Evolutionary conservation across 495 filamentous ascomycete species (phyloP).

Genomic region (Astrocystis sublimbata): DNA sequence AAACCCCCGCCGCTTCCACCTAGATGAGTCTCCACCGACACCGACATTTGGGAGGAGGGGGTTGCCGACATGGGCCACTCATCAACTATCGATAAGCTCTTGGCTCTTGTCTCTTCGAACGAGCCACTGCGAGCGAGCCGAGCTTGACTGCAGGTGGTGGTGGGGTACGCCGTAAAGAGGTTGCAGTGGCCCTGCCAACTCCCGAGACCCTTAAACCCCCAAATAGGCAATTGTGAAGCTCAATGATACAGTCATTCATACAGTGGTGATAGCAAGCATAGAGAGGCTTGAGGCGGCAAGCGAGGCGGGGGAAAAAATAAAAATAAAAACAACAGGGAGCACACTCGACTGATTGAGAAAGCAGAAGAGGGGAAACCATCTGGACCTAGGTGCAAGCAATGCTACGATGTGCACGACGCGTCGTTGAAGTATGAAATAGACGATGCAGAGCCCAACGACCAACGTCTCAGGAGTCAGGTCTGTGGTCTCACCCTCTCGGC

Average conservation of each 20-base stretch:
- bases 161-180: slow-evolving; percentile 10
- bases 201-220: background rate
- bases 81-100: slow-evolving; percentile 13
- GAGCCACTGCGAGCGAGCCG: no score
- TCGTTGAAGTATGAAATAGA: slow-evolving; percentile 14
- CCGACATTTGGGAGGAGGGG: slow-evolving; percentile 6
- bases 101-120: no score
- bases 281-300: no score
- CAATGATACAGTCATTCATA: no score
- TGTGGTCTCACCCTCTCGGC: background rate
- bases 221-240: slow-evolving; percentile 1
- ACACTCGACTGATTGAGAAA: background rate
- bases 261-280: no score
- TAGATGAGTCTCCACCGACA: background rate
- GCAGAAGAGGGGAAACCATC: background rate
- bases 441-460: background rate
- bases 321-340: no score
- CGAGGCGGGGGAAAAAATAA: no score
- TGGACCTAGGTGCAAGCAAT: background rate
- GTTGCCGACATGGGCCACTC: slow-evolving; percentile 1
- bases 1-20: slow-evolving; percentile 8
- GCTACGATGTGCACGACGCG: background rate
- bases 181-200: slow-evolving; percentile 1
- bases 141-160: no score
- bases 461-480: no score